A percentile compares a stretch with the other conserved stretches of the same genome.
Conservation (phyloP, 805 yeast genomes). For the Sugiyamaella mastotermitis region DNA sequence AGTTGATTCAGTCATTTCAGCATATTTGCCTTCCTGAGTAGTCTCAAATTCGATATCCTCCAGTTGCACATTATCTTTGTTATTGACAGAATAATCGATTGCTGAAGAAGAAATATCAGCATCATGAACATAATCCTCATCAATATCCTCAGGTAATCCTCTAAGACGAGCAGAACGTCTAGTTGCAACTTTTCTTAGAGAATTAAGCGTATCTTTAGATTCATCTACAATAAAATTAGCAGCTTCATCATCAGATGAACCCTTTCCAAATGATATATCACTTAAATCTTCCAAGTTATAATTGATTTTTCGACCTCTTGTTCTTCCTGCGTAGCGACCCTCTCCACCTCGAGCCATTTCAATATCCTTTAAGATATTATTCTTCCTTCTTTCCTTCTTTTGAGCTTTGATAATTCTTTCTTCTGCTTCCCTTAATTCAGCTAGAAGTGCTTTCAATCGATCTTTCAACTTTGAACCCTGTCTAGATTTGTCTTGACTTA, state of each 20-base stretch:
- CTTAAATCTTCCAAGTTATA: conserved; percentile 19
- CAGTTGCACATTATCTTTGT: too few relatives aligned
- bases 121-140: background rate
- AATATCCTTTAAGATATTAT: conserved; percentile 17
- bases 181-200: conserved; percentile 5
- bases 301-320: conserved; percentile 25
- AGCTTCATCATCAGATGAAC: conserved; percentile 5
- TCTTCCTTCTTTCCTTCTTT: conserved; percentile 35
- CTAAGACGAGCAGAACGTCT: conserved; percentile 13
- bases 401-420: conserved; percentile 67
- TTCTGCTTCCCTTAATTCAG: conserved; percentile 14
- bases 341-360: conserved; percentile 23
- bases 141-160: conserved; percentile 1
- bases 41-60: too few relatives aligned
- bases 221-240: conserved; percentile 7
- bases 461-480: conserved; percentile 7
- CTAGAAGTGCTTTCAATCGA: conserved; percentile 4
- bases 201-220: too few relatives aligned
- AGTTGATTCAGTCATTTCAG: too few relatives aligned
- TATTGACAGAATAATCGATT: too few relatives aligned
- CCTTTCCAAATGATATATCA: conserved; percentile 10
- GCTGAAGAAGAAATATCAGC: background rate
- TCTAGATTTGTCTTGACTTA: background rate
- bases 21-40: too few relatives aligned
- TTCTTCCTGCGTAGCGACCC: conserved; percentile 27